Percentiles rank a stretch among this genome's conserved stretches.
These are phyloP conservation scores for Spergularia marina DNA, from an alignment of 148 eudicot genomes.

Conservation along the genomic window DNA sequence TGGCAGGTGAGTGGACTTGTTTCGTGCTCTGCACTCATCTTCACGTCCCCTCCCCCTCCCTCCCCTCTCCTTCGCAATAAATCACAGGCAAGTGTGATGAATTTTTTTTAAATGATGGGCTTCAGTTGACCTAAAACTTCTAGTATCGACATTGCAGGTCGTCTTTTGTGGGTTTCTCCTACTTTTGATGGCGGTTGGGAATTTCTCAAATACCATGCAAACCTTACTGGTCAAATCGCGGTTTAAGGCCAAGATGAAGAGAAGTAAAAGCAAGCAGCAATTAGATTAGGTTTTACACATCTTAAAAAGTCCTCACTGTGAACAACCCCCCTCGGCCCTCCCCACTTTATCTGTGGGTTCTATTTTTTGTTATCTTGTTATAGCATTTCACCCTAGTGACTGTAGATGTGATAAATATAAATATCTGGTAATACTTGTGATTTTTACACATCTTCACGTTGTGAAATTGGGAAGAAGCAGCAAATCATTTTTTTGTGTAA, in stretches of 20 bases:
- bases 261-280: conserved; percentile 44
- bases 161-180: conserved; percentile 46
- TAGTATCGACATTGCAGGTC: conserved; percentile 31
- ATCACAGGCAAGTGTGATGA: no score
- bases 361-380: no score
- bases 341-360: neutral
- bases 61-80: no score
- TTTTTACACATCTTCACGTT: conserved; percentile 10
- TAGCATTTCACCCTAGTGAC: neutral
- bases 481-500: neutral
- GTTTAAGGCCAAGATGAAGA: conserved; percentile 55
- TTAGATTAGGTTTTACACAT: conserved; percentile 27
- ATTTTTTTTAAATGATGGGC: neutral
- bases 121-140: neutral
- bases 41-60: neutral
- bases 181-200: conserved; percentile 47
- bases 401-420: neutral
- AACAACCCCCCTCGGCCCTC: neutral
- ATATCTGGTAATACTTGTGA: neutral
- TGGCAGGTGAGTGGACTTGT: conserved; percentile 40
- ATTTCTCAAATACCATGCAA: conserved; percentile 43
- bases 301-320: neutral
- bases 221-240: conserved; percentile 45
- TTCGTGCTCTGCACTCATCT: neutral
- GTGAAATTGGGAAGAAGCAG: neutral